phyloP scores from a whole-genome alignment of 257 asterid genomes.

The Misopates orontium region DNA sequence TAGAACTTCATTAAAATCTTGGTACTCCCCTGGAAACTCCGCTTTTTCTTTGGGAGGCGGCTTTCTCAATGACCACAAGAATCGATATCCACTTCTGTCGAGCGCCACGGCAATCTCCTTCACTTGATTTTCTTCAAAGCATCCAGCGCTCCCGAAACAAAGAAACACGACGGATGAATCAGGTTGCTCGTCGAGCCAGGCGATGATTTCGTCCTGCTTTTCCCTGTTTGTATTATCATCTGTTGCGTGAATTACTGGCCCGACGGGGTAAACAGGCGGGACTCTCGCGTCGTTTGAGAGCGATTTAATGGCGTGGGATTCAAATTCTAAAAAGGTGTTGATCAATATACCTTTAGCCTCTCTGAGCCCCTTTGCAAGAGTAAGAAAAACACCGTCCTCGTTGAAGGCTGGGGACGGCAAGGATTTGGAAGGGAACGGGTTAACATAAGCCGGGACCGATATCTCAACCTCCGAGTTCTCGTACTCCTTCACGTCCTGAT shows the following conservation, averaged over 20 bases:
- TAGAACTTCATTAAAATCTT: conserved; percentile 27
- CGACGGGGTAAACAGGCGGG: conserved; percentile 48
- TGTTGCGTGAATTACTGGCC: conserved; percentile 36
- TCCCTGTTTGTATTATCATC: background rate
- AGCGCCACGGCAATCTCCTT: conserved; percentile 48
- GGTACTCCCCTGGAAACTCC: conserved; percentile 28
- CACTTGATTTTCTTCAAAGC: conserved; percentile 42
- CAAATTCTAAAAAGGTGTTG: conserved; percentile 50
- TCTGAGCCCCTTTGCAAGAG: background rate
- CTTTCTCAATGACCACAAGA: conserved; percentile 56
- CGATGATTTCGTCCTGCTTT: conserved; percentile 23
- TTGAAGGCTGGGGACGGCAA: conserved; percentile 28
- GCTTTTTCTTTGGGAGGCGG: conserved; percentile 18
- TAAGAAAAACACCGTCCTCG: conserved; percentile 7
- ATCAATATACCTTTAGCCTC: conserved; percentile 44
- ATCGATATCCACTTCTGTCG: conserved; percentile 40
- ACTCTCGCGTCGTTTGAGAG: background rate
- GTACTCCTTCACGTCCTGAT: conserved; percentile 11
- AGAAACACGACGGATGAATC: conserved; percentile 42
- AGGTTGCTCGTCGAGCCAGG: conserved; percentile 52
- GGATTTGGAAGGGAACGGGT: conserved; percentile 33
- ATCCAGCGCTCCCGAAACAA: conserved; percentile 51
- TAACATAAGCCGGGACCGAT: conserved; percentile 6
- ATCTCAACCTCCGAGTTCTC: conserved; percentile 13
- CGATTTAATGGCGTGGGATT: conserved; percentile 35